Percentiles rank a stretch among this genome's conserved stretches.
phyloP scores from a whole-genome alignment of 2,329 filamentous ascomycete species.

The Daldinia eschscholtzii region DNA sequence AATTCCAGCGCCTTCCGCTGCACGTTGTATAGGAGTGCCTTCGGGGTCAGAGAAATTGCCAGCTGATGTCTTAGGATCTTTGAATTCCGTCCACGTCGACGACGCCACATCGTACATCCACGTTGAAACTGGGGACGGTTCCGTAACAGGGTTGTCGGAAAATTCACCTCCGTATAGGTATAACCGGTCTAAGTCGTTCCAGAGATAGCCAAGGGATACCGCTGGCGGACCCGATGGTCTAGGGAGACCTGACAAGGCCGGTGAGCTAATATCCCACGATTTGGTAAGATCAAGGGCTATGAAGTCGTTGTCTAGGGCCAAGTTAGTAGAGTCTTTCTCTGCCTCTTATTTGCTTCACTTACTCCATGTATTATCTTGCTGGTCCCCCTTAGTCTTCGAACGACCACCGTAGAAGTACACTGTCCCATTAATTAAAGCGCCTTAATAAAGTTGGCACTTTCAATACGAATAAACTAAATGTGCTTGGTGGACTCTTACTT shows the following conservation, averaged over 20 bases:
- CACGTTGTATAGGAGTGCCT: constrained; percentile 71
- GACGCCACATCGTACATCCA: constrained; percentile 77
- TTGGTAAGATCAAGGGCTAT: constrained; percentile 77
- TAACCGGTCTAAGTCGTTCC: constrained; percentile 77
- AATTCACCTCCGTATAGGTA: constrained; percentile 83
- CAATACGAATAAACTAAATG: background rate
- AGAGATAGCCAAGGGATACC: constrained; percentile 79
- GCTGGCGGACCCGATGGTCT: constrained; percentile 77
- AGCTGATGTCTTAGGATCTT: constrained; percentile 70
- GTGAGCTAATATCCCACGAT: constrained; percentile 76
- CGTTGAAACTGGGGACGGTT: constrained; percentile 70
- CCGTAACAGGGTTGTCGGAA: constrained; percentile 69
- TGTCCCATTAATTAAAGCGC: constrained; percentile 78
- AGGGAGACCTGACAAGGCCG: constrained; percentile 71
- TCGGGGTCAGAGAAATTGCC: constrained; percentile 72
- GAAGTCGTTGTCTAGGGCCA: constrained; percentile 74
- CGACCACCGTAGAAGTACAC: constrained; percentile 82
- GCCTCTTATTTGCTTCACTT: constrained; percentile 51
- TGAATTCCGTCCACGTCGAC: constrained; percentile 72
- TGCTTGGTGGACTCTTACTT: constrained; percentile 55
- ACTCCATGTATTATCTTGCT: constrained; percentile 78
- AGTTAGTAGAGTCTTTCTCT: constrained; percentile 19
- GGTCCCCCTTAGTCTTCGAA: constrained; percentile 67
- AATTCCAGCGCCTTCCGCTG: constrained; percentile 79
- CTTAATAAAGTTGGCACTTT: constrained; percentile 53